Percentiles rank a stretch among this genome's conserved stretches.
phyloP scores from a whole-genome alignment of 495 filamentous ascomycete species.

The Penicillium argentinense region DNA sequence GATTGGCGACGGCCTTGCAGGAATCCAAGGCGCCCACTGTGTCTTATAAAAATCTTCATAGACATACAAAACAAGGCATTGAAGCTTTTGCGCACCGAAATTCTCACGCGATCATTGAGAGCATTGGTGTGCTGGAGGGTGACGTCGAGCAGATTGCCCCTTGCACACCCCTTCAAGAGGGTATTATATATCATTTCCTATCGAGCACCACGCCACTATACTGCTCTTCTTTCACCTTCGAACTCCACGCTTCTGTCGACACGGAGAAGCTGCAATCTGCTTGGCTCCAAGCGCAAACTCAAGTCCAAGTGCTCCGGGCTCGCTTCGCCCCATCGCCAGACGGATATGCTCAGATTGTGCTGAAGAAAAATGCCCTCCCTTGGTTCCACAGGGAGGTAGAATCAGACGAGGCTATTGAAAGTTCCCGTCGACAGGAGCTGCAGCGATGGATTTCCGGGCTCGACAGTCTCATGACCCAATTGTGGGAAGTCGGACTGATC shows the following conservation, averaged over 20 bases:
- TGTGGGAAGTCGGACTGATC: constrained; percentile 48
- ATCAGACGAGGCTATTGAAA: constrained; percentile 28
- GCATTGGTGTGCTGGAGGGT: constrained; percentile 38
- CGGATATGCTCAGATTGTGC: constrained; percentile 69
- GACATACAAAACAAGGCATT: constrained; percentile 53
- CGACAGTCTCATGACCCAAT: constrained; percentile 20
- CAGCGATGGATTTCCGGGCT: constrained; percentile 44
- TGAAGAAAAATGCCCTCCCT: constrained; percentile 43
- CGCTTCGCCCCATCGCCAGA: constrained; percentile 64
- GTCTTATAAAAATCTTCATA: constrained; percentile 27
- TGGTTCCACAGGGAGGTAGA: constrained; percentile 43
- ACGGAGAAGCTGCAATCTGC: constrained; percentile 43
- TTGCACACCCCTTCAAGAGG: constrained; percentile 77
- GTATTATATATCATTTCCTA: constrained; percentile 71
- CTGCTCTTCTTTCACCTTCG: constrained; percentile 67
- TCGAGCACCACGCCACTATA: constrained; percentile 57
- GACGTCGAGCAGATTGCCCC: constrained; percentile 71
- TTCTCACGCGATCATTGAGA: constrained; percentile 43
- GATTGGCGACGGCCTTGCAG: constrained; percentile 46
- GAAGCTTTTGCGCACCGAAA: constrained; percentile 58
- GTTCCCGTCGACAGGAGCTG: constrained; percentile 22
- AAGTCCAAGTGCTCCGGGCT: constrained; percentile 62
- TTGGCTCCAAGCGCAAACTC: constrained; percentile 48
- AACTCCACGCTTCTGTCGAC: constrained; percentile 43
- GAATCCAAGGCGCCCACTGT: constrained; percentile 6